Conservation (phyloP, 2,329 filamentous ascomycete genomes). For the Fusarium transvaalense region DNA sequence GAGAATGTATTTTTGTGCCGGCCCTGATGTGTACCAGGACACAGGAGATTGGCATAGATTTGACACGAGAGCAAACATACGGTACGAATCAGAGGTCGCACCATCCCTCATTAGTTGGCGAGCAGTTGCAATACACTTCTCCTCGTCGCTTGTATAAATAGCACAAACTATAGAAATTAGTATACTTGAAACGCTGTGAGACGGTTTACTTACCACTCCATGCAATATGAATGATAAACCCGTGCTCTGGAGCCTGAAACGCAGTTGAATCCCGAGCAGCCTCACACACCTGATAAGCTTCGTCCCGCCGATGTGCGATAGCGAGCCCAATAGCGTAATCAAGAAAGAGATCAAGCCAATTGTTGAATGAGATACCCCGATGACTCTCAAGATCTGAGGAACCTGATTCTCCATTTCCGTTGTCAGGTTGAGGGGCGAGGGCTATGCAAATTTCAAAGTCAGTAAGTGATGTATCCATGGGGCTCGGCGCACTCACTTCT, state of each 20-base stretch:
- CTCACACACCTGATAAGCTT: slow-evolving; percentile 84
- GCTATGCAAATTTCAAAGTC: slow-evolving; percentile 44
- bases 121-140: slow-evolving; percentile 77
- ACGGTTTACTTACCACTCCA: slow-evolving; percentile 72
- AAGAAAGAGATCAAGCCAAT: slow-evolving; percentile 91
- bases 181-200: not conserved
- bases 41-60: slow-evolving; percentile 79
- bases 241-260: slow-evolving; percentile 78
- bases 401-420: slow-evolving; percentile 43
- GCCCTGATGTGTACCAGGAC: slow-evolving; percentile 82
- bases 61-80: slow-evolving; percentile 84
- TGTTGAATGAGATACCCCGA: slow-evolving; percentile 82
- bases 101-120: slow-evolving; percentile 89
- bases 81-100: slow-evolving; percentile 84
- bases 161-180: slow-evolving; percentile 74
- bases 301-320: slow-evolving; percentile 72
- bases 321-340: slow-evolving; percentile 86
- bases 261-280: slow-evolving; percentile 84
- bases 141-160: slow-evolving; percentile 82
- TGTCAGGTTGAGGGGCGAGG: slow-evolving; percentile 51
- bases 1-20: slow-evolving; percentile 90
- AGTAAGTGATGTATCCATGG: not conserved
- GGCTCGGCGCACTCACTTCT: slow-evolving; percentile 59
- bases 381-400: slow-evolving; percentile 63
- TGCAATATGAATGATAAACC: slow-evolving; percentile 80